Evolutionary conservation across 2,329 filamentous ascomycete species (phyloP).

Genomic region (Teratosphaeria gauchensis): DNA sequence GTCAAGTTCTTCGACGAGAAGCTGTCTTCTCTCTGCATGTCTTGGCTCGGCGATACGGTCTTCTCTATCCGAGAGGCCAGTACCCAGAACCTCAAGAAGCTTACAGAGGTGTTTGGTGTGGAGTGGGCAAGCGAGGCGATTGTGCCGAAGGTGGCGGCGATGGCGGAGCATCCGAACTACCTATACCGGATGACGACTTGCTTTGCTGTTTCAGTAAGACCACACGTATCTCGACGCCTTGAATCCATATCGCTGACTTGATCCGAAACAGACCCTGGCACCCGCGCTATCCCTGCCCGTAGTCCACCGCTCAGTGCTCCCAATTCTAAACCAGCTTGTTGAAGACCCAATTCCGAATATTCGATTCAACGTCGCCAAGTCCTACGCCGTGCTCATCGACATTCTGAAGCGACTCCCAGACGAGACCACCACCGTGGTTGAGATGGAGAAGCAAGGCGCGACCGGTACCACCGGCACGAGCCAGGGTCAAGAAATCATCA

Average conservation of each 20-base stretch:
- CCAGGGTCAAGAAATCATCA: slow-evolving; percentile 24
- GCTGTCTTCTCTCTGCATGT: slow-evolving; percentile 90
- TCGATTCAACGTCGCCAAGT: slow-evolving; percentile 98
- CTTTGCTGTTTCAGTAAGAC: slow-evolving; percentile 87
- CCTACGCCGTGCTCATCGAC: slow-evolving; percentile 79
- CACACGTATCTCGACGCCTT: background rate
- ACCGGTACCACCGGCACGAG: slow-evolving; percentile 34
- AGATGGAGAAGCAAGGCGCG: slow-evolving; percentile 61
- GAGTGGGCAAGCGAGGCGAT: slow-evolving; percentile 96
- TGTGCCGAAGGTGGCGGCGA: slow-evolving; percentile 95
- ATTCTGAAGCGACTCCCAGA: slow-evolving; percentile 87
- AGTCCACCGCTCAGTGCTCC: slow-evolving; percentile 84
- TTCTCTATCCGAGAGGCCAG: slow-evolving; percentile 98
- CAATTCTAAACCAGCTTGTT: slow-evolving; percentile 91
- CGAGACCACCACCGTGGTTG: slow-evolving; percentile 60
- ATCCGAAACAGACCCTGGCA: slow-evolving; percentile 63
- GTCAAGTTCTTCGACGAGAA: slow-evolving; percentile 99
- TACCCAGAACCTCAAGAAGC: slow-evolving; percentile 94
- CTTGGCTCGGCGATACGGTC: slow-evolving; percentile 95
- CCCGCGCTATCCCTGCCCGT: slow-evolving; percentile 88
- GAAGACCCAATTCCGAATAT: slow-evolving; percentile 96
- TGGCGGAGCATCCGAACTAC: slow-evolving; percentile 98
- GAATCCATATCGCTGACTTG: background rate
- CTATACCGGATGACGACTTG: slow-evolving; percentile 99
- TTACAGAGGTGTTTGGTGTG: slow-evolving; percentile 96